Evolutionary conservation across 2,329 filamentous ascomycete genomes (phyloP).

Genomic region (Septoria linicola): DNA sequence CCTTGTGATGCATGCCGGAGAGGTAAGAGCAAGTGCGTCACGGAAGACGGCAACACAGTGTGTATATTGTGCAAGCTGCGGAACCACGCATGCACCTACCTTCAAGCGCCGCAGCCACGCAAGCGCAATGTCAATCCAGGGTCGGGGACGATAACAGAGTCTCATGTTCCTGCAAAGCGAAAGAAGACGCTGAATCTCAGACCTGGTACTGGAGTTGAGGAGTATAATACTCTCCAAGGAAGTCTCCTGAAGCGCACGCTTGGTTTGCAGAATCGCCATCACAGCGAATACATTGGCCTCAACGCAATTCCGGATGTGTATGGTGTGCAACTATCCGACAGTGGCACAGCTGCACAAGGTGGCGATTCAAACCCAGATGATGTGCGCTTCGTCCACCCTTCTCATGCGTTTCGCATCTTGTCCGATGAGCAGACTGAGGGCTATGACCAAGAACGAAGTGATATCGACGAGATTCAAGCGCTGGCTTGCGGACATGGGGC

Average conservation of each 20-base stretch:
- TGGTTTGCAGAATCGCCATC: slow-evolving; percentile 36
- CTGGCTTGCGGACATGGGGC: slow-evolving; percentile 69
- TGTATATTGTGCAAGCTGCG: slow-evolving; percentile 47
- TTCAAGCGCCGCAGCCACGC: slow-evolving; percentile 45
- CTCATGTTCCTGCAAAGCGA: slow-evolving; percentile 16
- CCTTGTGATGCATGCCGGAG: slow-evolving; percentile 28
- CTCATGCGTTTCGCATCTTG: slow-evolving; percentile 74
- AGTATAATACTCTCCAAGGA: slow-evolving; percentile 69
- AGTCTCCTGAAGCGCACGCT: slow-evolving; percentile 64
- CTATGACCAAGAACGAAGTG: slow-evolving; percentile 37
- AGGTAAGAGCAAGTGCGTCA: slow-evolving; percentile 31
- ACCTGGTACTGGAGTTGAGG: slow-evolving; percentile 54
- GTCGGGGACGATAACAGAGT: neutral
- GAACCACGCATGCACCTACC: slow-evolving; percentile 72
- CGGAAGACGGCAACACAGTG: slow-evolving; percentile 26
- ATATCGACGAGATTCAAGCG: slow-evolving; percentile 68
- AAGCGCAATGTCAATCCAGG: slow-evolving; percentile 20
- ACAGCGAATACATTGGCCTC: slow-evolving; percentile 32
- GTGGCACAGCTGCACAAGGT: neutral
- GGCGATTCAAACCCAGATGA: slow-evolving; percentile 12
- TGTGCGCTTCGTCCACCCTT: slow-evolving; percentile 69
- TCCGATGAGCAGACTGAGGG: slow-evolving; percentile 43
- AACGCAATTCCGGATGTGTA: slow-evolving; percentile 29
- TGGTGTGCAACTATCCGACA: slow-evolving; percentile 12
- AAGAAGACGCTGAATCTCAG: slow-evolving; percentile 18